Percentiles rank a stretch among this genome's conserved stretches.
These are phyloP conservation scores for Naegleria fowleri DNA, from an alignment of 208 protist species.

Conservation along the genomic window DNA sequence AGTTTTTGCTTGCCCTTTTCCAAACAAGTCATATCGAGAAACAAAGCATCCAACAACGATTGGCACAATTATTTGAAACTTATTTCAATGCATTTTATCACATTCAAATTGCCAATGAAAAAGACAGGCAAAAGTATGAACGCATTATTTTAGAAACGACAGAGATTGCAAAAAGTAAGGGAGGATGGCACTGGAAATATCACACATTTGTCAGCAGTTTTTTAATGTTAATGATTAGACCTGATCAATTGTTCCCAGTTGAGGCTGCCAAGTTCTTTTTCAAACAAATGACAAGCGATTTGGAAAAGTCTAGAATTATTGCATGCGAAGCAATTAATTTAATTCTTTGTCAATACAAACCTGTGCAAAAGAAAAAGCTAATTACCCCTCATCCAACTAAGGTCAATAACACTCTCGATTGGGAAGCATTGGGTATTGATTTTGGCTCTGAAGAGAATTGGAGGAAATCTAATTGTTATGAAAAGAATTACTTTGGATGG, in stretches of 20 bases:
- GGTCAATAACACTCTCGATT: neutral
- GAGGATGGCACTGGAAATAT: slow-evolving; percentile 18
- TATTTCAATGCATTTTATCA: slow-evolving; percentile 24
- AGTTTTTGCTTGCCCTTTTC: neutral
- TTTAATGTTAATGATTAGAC: slow-evolving; percentile 23
- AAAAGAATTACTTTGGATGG: slow-evolving; percentile 25
- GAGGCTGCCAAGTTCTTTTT: neutral
- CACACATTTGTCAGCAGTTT: neutral
- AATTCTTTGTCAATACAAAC: slow-evolving; percentile 21
- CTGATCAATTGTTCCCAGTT: neutral
- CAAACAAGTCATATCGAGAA: slow-evolving; percentile 2
- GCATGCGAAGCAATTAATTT: neutral
- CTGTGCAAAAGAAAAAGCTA: neutral
- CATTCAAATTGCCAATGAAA: neutral
- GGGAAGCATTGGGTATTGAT: neutral
- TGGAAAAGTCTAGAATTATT: slow-evolving; percentile 6
- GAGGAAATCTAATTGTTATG: neutral
- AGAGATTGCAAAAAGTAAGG: neutral
- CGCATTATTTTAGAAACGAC: neutral
- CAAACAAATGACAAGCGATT: neutral
- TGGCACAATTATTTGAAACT: neutral
- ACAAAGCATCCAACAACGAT: slow-evolving; percentile 13
- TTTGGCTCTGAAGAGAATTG: neutral
- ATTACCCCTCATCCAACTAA: neutral
- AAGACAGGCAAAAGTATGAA: neutral